A percentile compares a stretch with the other conserved stretches of the same genome.
Evolutionary conservation across 306 rosid species (phyloP).

Genomic region (Malus sieversii): DNA sequence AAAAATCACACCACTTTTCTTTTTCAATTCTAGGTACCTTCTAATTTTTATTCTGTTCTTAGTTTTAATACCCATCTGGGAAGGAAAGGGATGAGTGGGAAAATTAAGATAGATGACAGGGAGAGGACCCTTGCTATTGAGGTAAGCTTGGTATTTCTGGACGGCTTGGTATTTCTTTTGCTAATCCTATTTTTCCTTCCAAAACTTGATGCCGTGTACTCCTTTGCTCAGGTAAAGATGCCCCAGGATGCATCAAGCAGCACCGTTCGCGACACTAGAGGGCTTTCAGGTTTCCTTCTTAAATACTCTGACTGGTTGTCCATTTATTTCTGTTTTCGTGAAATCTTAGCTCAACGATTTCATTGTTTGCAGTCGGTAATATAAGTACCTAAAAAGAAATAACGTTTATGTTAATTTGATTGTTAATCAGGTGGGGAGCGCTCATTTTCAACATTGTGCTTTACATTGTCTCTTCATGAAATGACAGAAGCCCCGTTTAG

Average conservation of each 20-base stretch:
- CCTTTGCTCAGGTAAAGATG: conserved; percentile 66
- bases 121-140: conserved; percentile 69
- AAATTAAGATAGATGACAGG: conserved; percentile 54
- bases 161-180: background rate
- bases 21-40: background rate
- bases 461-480: conserved; percentile 81
- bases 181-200: background rate
- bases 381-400: background rate
- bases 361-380: background rate
- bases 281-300: conserved; percentile 73
- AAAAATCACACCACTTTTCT: background rate
- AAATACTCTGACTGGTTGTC: background rate
- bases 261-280: conserved; percentile 70
- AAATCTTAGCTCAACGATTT: background rate
- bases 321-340: background rate
- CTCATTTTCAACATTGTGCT: conserved; percentile 91
- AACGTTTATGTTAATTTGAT: background rate
- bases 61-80: conserved; percentile 78
- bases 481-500: conserved; percentile 95
- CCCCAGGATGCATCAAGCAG: conserved; percentile 88
- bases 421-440: conserved; percentile 79
- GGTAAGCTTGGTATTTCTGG: conserved; percentile 31
- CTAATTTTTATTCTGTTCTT: conserved; percentile 7
- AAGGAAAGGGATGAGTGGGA: conserved; percentile 85
- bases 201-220: background rate